Evolutionary conservation across 225 moss, liverwort and hornwort species (phyloP).

Genomic region (Physcomitrium patens): DNA sequence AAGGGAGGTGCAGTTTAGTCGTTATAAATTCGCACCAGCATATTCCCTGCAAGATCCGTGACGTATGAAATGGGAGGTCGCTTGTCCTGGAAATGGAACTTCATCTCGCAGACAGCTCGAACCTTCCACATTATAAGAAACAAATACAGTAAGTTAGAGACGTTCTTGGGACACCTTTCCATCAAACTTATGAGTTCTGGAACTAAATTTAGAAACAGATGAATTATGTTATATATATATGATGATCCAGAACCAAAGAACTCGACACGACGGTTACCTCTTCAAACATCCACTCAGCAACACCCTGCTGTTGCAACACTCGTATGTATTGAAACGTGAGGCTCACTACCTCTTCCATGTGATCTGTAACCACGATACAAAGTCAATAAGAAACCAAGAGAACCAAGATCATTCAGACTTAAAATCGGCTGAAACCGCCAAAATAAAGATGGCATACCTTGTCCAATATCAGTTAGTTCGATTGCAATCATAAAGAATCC

Average conservation of each 20-base stretch:
- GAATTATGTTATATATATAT: too few species aligned
- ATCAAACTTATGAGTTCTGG: background rate
- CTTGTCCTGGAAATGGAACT: slow-evolving; percentile 86
- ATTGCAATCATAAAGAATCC: slow-evolving; percentile 77
- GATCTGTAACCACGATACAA: slow-evolving; percentile 42
- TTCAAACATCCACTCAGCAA: slow-evolving; percentile 74
- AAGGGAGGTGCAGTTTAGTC: background rate
- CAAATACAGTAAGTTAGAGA: background rate
- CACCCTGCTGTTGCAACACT: slow-evolving; percentile 61
- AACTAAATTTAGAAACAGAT: too few species aligned
- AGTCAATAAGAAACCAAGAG: background rate
- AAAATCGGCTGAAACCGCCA: background rate
- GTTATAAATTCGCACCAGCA: slow-evolving; percentile 54
- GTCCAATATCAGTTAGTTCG: slow-evolving; percentile 77
- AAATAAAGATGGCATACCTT: slow-evolving; percentile 40
- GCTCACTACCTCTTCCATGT: slow-evolving; percentile 72
- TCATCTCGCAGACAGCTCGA: slow-evolving; percentile 77
- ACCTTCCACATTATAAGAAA: slow-evolving; percentile 38
- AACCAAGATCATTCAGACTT: background rate
- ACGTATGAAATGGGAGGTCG: slow-evolving; percentile 66
- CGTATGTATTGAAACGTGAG: slow-evolving; percentile 72
- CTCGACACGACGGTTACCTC: slow-evolving; percentile 46
- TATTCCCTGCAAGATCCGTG: slow-evolving; percentile 63
- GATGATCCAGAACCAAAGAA: background rate
- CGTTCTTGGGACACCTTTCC: background rate